A percentile compares a stretch with the other conserved stretches of the same genome.
These are phyloP conservation scores for Viola odorata DNA, from an alignment of 345 rosid genomes.

Conservation along the genomic window DNA sequence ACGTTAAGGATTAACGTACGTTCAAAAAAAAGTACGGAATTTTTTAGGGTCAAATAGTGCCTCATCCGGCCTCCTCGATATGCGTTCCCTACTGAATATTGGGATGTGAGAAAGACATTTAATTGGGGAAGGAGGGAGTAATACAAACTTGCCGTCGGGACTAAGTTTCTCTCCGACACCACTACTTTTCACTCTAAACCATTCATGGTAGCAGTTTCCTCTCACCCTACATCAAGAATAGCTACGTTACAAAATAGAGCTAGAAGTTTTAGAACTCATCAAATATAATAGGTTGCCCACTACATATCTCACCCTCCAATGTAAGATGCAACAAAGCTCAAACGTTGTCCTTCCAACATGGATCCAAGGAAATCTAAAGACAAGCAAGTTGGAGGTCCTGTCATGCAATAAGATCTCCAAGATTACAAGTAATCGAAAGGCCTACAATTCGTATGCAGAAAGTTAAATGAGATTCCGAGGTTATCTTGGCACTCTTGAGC, in stretches of 20 bases:
- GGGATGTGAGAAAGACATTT: too few species aligned
- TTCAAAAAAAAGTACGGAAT: too few species aligned
- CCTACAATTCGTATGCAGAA: too few species aligned
- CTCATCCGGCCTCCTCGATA: too few species aligned
- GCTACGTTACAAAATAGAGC: neutral
- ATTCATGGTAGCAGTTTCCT: constrained; percentile 72
- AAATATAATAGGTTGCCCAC: constrained; percentile 4
- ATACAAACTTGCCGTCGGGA: constrained; percentile 49
- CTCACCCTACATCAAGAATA: constrained; percentile 46
- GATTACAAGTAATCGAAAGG: neutral
- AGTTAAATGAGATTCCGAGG: too few species aligned
- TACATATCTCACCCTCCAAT: constrained; percentile 70
- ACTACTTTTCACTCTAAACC: constrained; percentile 71
- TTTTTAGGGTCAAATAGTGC: too few species aligned
- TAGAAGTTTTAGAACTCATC: constrained; percentile 9
- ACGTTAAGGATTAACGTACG: too few species aligned
- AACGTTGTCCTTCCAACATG: constrained; percentile 83
- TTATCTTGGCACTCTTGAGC: too few species aligned
- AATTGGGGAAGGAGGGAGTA: too few species aligned
- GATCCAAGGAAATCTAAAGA: constrained; percentile 88
- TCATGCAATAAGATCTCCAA: neutral
- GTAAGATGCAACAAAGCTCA: constrained; percentile 82
- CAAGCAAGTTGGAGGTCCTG: constrained; percentile 81
- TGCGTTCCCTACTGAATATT: too few species aligned
- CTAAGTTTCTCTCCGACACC: constrained; percentile 60